Evolutionary conservation across 163 green algal genomes (phyloP).

Genomic region (Coccomyxa subellipsoidea): DNA sequence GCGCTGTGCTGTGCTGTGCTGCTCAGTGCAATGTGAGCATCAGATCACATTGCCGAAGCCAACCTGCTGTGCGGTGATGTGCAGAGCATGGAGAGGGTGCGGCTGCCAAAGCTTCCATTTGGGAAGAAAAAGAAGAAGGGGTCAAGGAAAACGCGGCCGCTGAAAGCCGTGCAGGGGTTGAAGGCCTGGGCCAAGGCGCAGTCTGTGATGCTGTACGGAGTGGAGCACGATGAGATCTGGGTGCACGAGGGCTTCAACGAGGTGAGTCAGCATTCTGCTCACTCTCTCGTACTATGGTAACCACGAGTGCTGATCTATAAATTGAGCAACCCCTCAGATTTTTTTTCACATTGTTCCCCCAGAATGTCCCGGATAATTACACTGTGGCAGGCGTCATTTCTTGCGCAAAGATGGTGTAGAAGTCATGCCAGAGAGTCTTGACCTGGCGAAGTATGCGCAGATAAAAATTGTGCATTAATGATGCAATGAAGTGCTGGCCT

Average conservation of each 20-base stretch:
- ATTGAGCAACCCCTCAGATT: no score
- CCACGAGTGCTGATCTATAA: not conserved
- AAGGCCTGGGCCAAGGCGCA: conserved; percentile 14
- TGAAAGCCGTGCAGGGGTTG: not conserved
- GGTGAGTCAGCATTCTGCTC: conserved; percentile 2
- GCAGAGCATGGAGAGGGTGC: conserved; percentile 7
- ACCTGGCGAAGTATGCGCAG: no score
- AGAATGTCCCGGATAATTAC: no score
- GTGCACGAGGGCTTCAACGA: conserved; percentile 19
- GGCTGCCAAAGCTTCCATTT: not conserved
- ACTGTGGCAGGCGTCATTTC: no score
- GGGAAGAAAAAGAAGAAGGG: not conserved
- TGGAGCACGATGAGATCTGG: conserved; percentile 25
- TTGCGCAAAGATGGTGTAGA: no score
- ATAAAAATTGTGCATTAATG: no score
- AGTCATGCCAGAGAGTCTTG: no score
- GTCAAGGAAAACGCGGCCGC: not conserved
- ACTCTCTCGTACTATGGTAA: not conserved
- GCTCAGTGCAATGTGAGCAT: no score
- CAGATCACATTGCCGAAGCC: no score
- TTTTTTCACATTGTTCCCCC: no score
- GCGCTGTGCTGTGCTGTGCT: no score
- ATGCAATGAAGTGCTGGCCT: no score
- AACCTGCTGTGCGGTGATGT: not conserved
- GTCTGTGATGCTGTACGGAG: conserved; percentile 12